phyloP scores from a whole-genome alignment of 2,329 filamentous ascomycete genomes.

The Westerdykella ornata region DNA sequence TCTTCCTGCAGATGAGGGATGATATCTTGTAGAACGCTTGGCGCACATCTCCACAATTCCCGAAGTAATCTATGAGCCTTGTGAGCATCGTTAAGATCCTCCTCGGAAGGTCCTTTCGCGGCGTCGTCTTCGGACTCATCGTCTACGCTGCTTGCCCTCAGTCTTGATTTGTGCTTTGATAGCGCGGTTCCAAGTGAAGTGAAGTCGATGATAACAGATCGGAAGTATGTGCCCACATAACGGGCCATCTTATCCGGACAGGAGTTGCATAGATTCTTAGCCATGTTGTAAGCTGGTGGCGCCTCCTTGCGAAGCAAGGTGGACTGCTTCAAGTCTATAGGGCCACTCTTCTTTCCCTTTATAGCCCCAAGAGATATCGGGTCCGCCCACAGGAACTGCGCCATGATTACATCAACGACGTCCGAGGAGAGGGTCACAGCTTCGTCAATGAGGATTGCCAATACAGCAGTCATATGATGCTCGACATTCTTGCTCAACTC shows the following conservation, averaged over 20 bases:
- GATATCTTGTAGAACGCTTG: constrained; percentile 82
- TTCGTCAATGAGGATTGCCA: constrained; percentile 84
- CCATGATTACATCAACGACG: constrained; percentile 87
- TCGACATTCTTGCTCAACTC: constrained; percentile 89
- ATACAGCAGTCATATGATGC: constrained; percentile 79
- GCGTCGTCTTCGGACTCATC: constrained; percentile 42
- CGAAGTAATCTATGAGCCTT: constrained; percentile 86
- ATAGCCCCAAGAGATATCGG: constrained; percentile 49
- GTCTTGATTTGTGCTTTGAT: constrained; percentile 37
- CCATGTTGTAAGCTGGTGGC: constrained; percentile 91
- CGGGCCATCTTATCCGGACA: constrained; percentile 92
- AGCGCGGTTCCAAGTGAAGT: constrained; percentile 40
- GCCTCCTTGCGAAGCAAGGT: constrained; percentile 81
- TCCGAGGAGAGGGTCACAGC: constrained; percentile 67
- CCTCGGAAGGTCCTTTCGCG: constrained; percentile 61
- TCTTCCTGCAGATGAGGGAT: constrained; percentile 91
- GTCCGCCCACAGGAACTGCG: constrained; percentile 87
- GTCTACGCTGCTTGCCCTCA: constrained; percentile 23
- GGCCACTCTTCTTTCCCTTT: constrained; percentile 49
- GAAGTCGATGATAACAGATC: constrained; percentile 91
- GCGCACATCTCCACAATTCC: constrained; percentile 89
- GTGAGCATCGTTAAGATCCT: constrained; percentile 77
- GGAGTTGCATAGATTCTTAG: constrained; percentile 83
- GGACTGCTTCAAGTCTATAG: constrained; percentile 66
- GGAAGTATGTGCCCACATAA: constrained; percentile 93